Percentiles rank a stretch among this genome's conserved stretches.
These are phyloP conservation scores for Hymenoscyphus fraxineus DNA, from an alignment of 2,329 filamentous ascomycete genomes.

Conservation along the genomic window DNA sequence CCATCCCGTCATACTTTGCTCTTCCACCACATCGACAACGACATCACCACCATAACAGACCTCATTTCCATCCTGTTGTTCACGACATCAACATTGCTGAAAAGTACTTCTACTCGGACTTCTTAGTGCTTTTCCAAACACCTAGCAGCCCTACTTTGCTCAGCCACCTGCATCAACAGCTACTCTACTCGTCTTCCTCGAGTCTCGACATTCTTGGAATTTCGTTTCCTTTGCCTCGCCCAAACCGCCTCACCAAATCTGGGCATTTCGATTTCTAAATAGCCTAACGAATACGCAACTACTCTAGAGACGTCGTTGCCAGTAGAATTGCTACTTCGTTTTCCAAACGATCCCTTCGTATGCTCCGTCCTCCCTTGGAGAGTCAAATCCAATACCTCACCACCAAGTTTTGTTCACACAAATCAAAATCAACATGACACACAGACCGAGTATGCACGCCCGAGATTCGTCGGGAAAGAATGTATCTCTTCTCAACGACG, in stretches of 20 bases:
- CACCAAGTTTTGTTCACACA: neutral
- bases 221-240: neutral
- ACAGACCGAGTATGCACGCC: slow-evolving; percentile 46
- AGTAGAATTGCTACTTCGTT: neutral
- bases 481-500: slow-evolving; percentile 59
- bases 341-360: neutral
- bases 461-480: slow-evolving; percentile 54
- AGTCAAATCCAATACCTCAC: neutral
- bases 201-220: neutral
- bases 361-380: neutral
- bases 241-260: neutral
- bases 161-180: slow-evolving; percentile 1
- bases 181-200: neutral
- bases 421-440: slow-evolving; percentile 17
- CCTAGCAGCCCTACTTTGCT: neutral
- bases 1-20: no score
- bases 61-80: neutral
- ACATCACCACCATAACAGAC: neutral
- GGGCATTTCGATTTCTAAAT: neutral
- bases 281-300: neutral
- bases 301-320: neutral
- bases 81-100: neutral
- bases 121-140: neutral
- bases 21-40: neutral
- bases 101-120: neutral